Percentiles rank a stretch among this genome's conserved stretches.
Evolutionary conservation across 179 eudicot genomes (phyloP).

Genomic region (Silene coronaria): DNA sequence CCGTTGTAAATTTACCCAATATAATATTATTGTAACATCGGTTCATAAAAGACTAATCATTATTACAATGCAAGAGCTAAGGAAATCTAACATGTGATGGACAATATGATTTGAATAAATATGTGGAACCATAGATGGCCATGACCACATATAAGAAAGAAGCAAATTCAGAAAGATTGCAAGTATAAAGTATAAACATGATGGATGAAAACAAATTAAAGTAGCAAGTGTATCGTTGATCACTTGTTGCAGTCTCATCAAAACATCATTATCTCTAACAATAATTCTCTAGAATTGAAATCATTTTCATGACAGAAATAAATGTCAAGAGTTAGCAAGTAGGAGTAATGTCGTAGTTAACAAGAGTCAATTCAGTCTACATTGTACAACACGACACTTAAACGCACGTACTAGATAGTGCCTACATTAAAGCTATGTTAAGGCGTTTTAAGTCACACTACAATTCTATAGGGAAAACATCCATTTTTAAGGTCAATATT

Average conservation of each 20-base stretch:
- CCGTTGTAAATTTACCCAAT: too few relatives aligned
- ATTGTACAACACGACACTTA: background rate
- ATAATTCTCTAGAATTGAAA: background rate
- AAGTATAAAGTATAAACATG: too few relatives aligned
- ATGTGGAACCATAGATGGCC: too few relatives aligned
- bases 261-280: background rate
- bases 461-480: background rate
- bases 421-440: background rate
- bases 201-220: background rate
- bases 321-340: background rate
- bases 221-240: background rate
- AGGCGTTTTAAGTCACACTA: too few relatives aligned
- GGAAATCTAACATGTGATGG: too few relatives aligned
- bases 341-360: background rate
- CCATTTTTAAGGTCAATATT: background rate
- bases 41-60: too few relatives aligned
- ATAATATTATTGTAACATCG: too few relatives aligned
- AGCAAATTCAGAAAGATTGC: too few relatives aligned
- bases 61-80: too few relatives aligned
- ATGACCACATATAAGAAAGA: too few relatives aligned
- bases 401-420: conserved; percentile 16
- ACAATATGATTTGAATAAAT: too few relatives aligned
- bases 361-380: background rate
- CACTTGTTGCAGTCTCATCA: background rate
- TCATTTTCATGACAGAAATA: conserved; percentile 14